phyloP scores from a whole-genome alignment of 169 alveolate genomes.

The Theileria annulata region DNA sequence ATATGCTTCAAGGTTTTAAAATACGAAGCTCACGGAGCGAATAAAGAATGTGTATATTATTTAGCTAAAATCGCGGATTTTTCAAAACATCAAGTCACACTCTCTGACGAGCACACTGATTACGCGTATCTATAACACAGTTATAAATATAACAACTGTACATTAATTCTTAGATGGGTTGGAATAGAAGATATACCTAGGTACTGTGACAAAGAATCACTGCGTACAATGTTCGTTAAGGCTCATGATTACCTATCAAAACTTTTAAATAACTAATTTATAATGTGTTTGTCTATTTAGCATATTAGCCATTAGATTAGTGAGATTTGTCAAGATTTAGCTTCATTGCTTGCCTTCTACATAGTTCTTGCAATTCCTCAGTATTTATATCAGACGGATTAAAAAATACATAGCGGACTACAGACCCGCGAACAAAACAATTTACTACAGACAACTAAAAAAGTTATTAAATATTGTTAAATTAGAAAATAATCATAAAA shows the following conservation, averaged over 20 bases:
- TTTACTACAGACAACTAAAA: constrained; percentile 79
- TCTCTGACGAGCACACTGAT: constrained; percentile 77
- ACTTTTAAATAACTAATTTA: background rate
- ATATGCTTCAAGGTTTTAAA: constrained; percentile 44
- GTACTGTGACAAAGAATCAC: constrained; percentile 61
- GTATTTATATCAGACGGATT: constrained; percentile 87
- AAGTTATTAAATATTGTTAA: background rate
- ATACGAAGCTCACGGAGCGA: constrained; percentile 65
- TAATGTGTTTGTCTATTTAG: background rate
- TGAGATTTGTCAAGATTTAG: constrained; percentile 56
- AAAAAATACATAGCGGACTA: constrained; percentile 90
- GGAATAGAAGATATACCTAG: constrained; percentile 18
- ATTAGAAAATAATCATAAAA: background rate
- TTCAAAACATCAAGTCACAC: constrained; percentile 31
- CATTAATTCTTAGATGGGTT: constrained; percentile 48
- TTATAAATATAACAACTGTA: background rate
- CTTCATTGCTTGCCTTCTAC: constrained; percentile 82
- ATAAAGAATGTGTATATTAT: constrained; percentile 71
- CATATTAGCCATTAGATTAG: background rate
- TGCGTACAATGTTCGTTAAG: constrained; percentile 28
- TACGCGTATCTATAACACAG: constrained; percentile 49
- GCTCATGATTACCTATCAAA: constrained; percentile 33
- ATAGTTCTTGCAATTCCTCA: constrained; percentile 88
- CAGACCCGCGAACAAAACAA: constrained; percentile 94
- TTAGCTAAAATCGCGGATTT: constrained; percentile 67